Conservation (phyloP, 345 rosid genomes). For the Syzygium aqueum region DNA sequence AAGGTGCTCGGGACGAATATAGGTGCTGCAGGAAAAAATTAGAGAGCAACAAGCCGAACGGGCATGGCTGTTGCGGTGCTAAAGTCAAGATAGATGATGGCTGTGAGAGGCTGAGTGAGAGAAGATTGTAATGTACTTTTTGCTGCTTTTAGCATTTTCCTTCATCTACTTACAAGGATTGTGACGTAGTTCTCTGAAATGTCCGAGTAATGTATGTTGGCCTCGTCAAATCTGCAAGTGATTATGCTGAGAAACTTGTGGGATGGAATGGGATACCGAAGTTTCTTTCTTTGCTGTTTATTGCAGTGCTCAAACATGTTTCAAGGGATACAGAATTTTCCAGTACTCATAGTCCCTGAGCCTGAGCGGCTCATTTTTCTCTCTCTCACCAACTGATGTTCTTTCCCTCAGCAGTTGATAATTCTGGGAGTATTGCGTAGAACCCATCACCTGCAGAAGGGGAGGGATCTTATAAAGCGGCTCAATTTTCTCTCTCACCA, state of each 20-base stretch:
- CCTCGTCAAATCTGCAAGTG: neutral
- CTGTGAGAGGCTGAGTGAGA: neutral
- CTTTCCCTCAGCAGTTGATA: too few species aligned
- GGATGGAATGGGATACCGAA: neutral
- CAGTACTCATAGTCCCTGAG: too few species aligned
- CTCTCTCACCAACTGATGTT: too few species aligned
- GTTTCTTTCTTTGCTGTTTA: neutral
- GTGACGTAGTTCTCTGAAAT: neutral
- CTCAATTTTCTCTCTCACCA: neutral
- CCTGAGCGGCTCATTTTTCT: too few species aligned
- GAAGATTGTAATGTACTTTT: neutral
- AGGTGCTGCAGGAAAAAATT: slow-evolving; percentile 12
- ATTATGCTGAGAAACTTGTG: neutral
- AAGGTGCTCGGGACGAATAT: slow-evolving; percentile 5
- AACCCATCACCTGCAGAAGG: too few species aligned
- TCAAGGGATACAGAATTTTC: too few species aligned
- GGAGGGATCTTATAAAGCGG: too few species aligned
- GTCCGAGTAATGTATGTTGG: neutral
- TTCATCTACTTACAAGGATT: neutral
- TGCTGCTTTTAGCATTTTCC: neutral
- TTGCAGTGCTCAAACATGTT: neutral
- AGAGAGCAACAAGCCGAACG: slow-evolving; percentile 14
- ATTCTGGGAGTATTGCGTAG: too few species aligned
- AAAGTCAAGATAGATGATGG: slow-evolving; percentile 42
- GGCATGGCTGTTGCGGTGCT: slow-evolving; percentile 44